Evolutionary conservation across 192 early-diverging fungal species (phyloP), one percentile per base, ranked within the genome.

Genomic region (Coemansia sp.): DNA sequence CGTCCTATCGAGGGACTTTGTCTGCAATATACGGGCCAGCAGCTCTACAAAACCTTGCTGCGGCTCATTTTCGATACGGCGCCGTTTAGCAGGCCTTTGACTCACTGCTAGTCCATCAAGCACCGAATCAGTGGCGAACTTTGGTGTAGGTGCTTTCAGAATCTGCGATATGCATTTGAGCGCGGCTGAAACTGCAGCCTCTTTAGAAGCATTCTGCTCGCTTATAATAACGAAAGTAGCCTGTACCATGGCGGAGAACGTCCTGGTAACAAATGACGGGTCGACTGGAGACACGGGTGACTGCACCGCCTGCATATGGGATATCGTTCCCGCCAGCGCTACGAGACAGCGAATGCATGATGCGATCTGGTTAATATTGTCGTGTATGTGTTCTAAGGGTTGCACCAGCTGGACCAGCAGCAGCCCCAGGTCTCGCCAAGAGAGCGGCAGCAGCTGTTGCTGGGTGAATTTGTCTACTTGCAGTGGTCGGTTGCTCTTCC

Each of bases 341-440:
- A 43, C 21, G 2, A 56, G 15, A 16, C 59, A 47, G 19, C 70
- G 55, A 21, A 36, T 50, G 19, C 40, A 55, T 0, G 37, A 23
- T 8, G 11, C 39, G 39, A 5, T 16, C 48, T 30, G 26, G 12
- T 20, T 10, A 1, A 0, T 38, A n/a, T 10, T 12, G 19, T 13
- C 36, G 16, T 19, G 37, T 6, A 18, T 23, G 21, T 48, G 39
- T 12, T 40, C 21, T 3, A 70, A 21, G 3, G 45, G 50, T 51
- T 35, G 44, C 5, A 49, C 28, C 6, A 74, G 52, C 30, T 52
- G 64, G 2, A 43, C 71, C 0, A 74, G 61, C 0, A 74, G 57
- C 23, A 59, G 30, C 0, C 71, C 71, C 12, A 74, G 65, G 16
- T 54, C 60, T 15, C 71, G 71, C 71, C 71, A 74, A 11, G 20